phyloP scores from a whole-genome alignment of 495 filamentous ascomycete species.

The Pseudevernia furfuracea region DNA sequence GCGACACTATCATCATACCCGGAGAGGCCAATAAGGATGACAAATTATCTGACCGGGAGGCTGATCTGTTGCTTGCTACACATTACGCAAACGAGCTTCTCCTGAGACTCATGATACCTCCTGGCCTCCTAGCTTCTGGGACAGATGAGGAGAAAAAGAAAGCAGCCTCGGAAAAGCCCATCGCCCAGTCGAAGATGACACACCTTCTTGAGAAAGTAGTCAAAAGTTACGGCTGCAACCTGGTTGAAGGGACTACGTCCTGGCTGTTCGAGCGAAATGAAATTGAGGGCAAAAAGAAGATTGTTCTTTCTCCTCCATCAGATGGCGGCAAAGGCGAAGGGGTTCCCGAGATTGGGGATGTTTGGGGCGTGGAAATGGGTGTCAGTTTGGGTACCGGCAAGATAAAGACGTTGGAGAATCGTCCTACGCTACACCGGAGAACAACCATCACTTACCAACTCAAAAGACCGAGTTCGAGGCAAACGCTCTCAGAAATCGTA shows the following conservation, averaged over 20 bases:
- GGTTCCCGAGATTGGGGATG: conserved; percentile 81
- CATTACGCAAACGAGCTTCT: conserved; percentile 95
- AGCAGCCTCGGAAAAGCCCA: conserved; percentile 71
- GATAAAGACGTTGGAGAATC: conserved; percentile 80
- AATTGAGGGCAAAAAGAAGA: conserved; percentile 97
- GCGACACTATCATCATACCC: conserved; percentile 75
- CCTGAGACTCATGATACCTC: conserved; percentile 80
- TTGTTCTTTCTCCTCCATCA: conserved; percentile 82
- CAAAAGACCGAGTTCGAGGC: conserved; percentile 85
- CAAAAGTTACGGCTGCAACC: conserved; percentile 80
- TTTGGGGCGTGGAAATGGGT: conserved; percentile 96
- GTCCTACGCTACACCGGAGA: conserved; percentile 84
- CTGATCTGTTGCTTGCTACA: conserved; percentile 83
- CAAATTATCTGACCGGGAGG: conserved; percentile 60
- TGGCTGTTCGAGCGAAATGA: conserved; percentile 95
- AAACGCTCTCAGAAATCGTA: conserved; percentile 83
- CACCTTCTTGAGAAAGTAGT: conserved; percentile 83
- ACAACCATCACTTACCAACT: conserved; percentile 83
- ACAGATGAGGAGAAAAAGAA: conserved; percentile 92
- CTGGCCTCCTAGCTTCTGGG: conserved; percentile 72
- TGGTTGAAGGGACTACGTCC: conserved; percentile 95
- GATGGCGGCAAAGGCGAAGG: conserved; percentile 82
- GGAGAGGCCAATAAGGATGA: conserved; percentile 49
- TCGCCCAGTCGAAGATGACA: conserved; percentile 76
- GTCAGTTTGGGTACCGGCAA: conserved; percentile 87